These are phyloP conservation scores for Chlorella sp. DNA, from an alignment of 139 green algal species.

Conservation along the genomic window DNA sequence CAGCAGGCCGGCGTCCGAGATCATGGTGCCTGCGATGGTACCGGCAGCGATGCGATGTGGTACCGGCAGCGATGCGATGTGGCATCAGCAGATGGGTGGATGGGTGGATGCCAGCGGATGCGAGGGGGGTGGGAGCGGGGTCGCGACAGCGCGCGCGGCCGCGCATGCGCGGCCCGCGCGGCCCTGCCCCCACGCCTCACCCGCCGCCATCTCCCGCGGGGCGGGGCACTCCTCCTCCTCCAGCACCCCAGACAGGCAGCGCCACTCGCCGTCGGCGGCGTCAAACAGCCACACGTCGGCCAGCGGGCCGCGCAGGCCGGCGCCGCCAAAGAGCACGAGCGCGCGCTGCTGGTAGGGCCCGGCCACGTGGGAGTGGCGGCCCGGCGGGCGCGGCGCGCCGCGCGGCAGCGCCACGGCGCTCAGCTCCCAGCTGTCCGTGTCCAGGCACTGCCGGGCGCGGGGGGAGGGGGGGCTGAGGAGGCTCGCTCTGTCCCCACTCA, in stretches of 20 bases:
- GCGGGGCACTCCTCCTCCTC: constrained; percentile 28
- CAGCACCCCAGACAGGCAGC: constrained; percentile 20
- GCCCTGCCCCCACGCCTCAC: too few species aligned
- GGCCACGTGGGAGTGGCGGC: constrained; percentile 60
- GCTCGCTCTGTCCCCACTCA: not conserved
- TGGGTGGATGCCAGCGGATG: too few species aligned
- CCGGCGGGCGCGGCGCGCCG: constrained; percentile 36
- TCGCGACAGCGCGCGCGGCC: too few species aligned
- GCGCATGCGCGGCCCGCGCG: too few species aligned
- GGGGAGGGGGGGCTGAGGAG: too few species aligned
- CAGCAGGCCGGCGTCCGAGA: constrained; percentile 48
- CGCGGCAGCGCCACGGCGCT: not conserved
- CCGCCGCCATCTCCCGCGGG: constrained; percentile 68
- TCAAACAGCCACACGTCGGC: constrained; percentile 64
- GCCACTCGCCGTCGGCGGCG: not conserved
- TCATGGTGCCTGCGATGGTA: constrained; percentile 51
- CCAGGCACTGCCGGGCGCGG: constrained; percentile 9
- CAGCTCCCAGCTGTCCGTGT: constrained; percentile 21
- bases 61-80: too few species aligned
- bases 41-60: too few species aligned
- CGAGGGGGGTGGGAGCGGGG: too few species aligned
- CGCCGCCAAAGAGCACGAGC: constrained; percentile 62
- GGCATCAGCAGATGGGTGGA: too few species aligned
- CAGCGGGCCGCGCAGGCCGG: constrained; percentile 56
- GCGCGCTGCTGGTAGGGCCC: constrained; percentile 28